Percentiles rank a stretch among this genome's conserved stretches.
Evolutionary conservation across 352 stramenopile species (phyloP).

Genomic region (Blastocystis sp.): DNA sequence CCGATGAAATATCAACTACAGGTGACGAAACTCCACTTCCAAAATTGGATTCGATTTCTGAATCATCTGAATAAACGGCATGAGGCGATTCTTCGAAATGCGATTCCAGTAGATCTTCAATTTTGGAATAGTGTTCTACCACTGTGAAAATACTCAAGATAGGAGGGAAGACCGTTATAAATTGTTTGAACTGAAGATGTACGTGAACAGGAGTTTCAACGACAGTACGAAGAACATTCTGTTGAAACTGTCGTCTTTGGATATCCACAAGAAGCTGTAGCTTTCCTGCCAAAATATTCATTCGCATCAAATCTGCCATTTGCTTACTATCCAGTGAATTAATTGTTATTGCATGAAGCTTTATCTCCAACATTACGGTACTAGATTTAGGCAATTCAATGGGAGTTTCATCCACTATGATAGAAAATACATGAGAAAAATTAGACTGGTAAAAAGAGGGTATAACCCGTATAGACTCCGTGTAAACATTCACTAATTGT

Average conservation of each 20-base stretch:
- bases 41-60: not conserved
- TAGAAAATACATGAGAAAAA: not conserved
- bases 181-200: not conserved
- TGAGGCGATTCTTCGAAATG: not conserved
- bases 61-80: not conserved
- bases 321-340: not conserved
- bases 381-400: not conserved
- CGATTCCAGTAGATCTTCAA: not conserved
- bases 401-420: not conserved
- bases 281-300: not conserved
- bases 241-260: not conserved
- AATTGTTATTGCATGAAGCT: not conserved
- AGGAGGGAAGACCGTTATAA: not conserved
- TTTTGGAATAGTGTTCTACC: constrained; percentile 41
- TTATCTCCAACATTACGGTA: not conserved
- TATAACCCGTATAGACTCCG: not conserved
- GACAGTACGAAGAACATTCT: not conserved
- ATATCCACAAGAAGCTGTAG: constrained; percentile 32
- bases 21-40: not conserved
- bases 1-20: not conserved
- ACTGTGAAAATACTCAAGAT: constrained; percentile 8
- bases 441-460: constrained; percentile 6
- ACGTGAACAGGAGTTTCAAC: not conserved
- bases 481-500: not conserved
- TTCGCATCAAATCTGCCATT: not conserved